phyloP scores from a whole-genome alignment of 1,139 yeast species.

The Geotrichum bryndzae region DNA sequence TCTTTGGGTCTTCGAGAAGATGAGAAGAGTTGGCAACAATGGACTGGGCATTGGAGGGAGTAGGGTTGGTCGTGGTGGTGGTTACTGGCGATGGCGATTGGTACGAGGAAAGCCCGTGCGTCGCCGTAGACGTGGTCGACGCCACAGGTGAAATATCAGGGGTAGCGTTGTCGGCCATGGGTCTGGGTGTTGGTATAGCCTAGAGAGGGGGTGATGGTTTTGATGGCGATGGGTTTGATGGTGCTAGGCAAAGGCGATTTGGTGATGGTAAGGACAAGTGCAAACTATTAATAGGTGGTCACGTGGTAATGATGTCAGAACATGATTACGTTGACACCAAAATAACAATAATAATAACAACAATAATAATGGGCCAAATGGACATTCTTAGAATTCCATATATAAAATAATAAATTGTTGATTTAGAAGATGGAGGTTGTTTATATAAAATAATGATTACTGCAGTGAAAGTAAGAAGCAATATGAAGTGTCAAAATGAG shows the following conservation, averaged over 20 bases:
- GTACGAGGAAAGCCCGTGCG: background rate
- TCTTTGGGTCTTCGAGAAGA: slow-evolving; percentile 44
- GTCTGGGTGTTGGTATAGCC: background rate
- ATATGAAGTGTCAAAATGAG: no score
- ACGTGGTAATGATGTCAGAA: background rate
- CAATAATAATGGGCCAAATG: no score
- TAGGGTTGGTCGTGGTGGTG: background rate
- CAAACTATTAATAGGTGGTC: background rate
- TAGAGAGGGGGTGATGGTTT: background rate
- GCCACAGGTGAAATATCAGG: background rate
- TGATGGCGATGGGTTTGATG: background rate
- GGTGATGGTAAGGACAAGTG: background rate
- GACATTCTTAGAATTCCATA: no score
- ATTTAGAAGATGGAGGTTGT: no score
- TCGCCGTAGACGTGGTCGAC: background rate
- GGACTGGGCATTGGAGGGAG: background rate
- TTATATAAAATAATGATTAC: no score
- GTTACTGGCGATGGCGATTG: background rate
- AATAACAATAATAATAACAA: background rate
- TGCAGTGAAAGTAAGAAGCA: no score
- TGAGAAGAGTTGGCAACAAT: slow-evolving; percentile 20
- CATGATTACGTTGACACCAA: background rate
- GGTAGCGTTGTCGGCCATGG: background rate
- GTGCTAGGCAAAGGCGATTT: background rate
- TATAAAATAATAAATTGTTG: no score